A percentile compares a stretch with the other conserved stretches of the same genome.
Conservation (phyloP, 306 rosid genomes). For the Dicorynia guianensis region DNA sequence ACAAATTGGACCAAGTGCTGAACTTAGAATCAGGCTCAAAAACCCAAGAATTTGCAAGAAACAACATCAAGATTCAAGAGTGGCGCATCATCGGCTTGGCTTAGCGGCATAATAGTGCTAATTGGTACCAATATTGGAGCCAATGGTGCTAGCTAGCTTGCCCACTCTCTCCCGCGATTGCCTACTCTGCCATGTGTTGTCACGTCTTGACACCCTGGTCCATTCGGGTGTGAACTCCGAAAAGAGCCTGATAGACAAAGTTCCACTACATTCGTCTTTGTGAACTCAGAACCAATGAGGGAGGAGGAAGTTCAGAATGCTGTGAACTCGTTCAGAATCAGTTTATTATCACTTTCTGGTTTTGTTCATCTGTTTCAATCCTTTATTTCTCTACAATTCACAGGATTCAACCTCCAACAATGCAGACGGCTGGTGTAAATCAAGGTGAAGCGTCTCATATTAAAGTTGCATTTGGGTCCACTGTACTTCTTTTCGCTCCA, state of each 20-base stretch:
- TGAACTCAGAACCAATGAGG: conserved; percentile 81
- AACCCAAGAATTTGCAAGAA: no score
- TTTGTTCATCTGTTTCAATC: conserved; percentile 33
- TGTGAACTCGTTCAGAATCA: conserved; percentile 46
- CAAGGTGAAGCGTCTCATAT: conserved; percentile 61
- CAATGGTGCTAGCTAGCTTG: no score
- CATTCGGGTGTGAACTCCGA: no score
- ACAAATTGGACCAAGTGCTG: no score
- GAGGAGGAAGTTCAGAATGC: conserved; percentile 98
- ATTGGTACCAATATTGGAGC: no score
- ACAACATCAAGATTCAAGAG: no score
- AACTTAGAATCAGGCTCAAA: no score
- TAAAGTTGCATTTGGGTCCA: conserved; percentile 7
- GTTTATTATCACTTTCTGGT: conserved; percentile 16
- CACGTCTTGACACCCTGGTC: no score
- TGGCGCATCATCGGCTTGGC: no score
- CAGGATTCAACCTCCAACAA: conserved; percentile 82
- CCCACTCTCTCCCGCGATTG: no score
- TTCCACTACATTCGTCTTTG: conserved; percentile 74
- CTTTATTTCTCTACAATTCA: conserved; percentile 31
- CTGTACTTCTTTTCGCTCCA: conserved; percentile 6
- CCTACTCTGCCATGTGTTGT: no score
- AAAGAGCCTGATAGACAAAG: conserved; percentile 60
- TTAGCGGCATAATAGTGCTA: no score
- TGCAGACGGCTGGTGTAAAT: conserved; percentile 62